A percentile compares a stretch with the other conserved stretches of the same genome.
phyloP scores from a whole-genome alignment of 2,329 filamentous ascomycete species.

The Aspergillus sp. region DNA sequence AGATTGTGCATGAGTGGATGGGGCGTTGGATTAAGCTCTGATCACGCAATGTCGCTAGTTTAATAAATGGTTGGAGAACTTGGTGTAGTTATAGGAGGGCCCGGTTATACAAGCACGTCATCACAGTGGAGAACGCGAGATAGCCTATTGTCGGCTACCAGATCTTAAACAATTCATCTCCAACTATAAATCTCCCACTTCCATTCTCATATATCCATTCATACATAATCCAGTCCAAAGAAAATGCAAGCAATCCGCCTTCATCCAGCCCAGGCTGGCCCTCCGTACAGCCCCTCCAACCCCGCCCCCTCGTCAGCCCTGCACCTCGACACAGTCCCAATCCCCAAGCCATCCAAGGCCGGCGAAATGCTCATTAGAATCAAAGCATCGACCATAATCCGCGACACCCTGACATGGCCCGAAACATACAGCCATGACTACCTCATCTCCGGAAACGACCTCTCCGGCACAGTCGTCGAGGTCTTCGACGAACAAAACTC shows the following conservation, averaged over 20 bases:
- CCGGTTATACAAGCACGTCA: too few species aligned
- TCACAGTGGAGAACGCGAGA: not conserved
- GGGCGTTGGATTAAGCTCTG: constrained; percentile 59
- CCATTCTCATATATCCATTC: not conserved
- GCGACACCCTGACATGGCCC: constrained; percentile 22
- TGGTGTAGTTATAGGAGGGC: too few species aligned
- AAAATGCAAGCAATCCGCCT: constrained; percentile 6
- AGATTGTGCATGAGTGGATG: constrained; percentile 66
- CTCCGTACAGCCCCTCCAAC: not conserved
- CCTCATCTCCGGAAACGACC: constrained; percentile 23
- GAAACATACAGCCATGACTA: constrained; percentile 27
- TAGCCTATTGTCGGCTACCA: not conserved
- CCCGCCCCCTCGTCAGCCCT: constrained; percentile 1
- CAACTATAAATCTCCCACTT: not conserved
- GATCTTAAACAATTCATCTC: too few species aligned
- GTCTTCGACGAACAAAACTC: constrained; percentile 3
- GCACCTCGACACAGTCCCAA: not conserved
- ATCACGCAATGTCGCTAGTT: too few species aligned
- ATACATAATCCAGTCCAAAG: too few species aligned
- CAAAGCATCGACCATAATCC: constrained; percentile 16
- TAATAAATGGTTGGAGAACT: too few species aligned
- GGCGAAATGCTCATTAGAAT: not conserved
- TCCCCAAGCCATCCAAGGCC: not conserved
- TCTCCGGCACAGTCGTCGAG: constrained; percentile 20
- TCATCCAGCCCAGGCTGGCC: not conserved